These are phyloP conservation scores for Vaccinium corymbosum DNA, from an alignment of 148 eudicot genomes.

Conservation along the genomic window DNA sequence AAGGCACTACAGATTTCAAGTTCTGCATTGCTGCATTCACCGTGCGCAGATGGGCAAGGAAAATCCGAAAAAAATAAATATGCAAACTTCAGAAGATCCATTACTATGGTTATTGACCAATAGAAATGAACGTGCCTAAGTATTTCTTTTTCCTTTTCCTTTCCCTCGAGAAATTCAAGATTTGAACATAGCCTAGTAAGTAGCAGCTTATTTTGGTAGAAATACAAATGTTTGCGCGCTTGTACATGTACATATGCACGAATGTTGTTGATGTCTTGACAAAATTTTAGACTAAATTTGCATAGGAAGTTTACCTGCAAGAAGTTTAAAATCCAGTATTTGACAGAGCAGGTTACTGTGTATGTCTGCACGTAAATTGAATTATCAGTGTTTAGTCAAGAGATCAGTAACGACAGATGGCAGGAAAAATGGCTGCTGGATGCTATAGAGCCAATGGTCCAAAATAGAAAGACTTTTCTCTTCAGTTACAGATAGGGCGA, in stretches of 20 bases:
- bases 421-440: background rate
- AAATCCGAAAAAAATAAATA: background rate
- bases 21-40: background rate
- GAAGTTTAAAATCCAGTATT: constrained; percentile 44
- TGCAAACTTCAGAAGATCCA: background rate
- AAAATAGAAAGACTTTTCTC: background rate
- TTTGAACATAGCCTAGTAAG: background rate
- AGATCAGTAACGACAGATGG: background rate
- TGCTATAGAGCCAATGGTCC: background rate
- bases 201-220: background rate
- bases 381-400: background rate
- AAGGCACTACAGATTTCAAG: background rate
- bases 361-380: constrained; percentile 32
- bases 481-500: background rate
- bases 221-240: background rate
- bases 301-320: constrained; percentile 36
- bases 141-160: background rate
- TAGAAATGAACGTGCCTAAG: background rate
- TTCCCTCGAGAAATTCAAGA: background rate
- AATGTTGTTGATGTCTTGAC: background rate
- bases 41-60: background rate
- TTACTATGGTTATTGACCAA: background rate
- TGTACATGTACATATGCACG: background rate
- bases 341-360: constrained; percentile 39
- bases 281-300: background rate